Evolutionary conservation across 805 yeast species (phyloP), one percentile per base, ranked within the genome.

Genomic region (Millerozyma miso): DNA sequence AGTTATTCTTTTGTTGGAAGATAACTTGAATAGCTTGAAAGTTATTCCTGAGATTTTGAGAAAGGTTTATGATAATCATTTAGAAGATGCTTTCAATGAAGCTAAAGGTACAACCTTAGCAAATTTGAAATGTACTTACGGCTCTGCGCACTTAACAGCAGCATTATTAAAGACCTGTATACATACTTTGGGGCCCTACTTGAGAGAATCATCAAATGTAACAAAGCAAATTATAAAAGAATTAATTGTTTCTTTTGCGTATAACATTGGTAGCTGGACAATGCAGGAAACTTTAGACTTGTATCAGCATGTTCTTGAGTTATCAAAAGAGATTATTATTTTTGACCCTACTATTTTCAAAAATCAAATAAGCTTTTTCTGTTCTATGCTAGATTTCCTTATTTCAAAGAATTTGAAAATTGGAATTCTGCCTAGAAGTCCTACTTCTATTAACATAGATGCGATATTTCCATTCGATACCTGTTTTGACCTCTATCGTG

Each of bases 1-100:
- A 0, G 57, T 85, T 35, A 61, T 76, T 2, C 63, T 75, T 1
- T 59, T 85, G 10, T 66, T 89, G 23, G 80, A 78, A 32, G 77
- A 75, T 29, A 80, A 82, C 39, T 47, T 77, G 7, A 71, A 77
- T 18, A 77, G 73, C 42, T 53, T 67, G 1, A 47, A 56, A 4
- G 63, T 73, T 12, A 70, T 82, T 1, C 58, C 76, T 2, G 67
- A 67, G 14, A 53, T 82, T 0, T 42, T 70, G 36, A 50, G 46
- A 7, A 50, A 49, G 10, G n/a, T 68, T 2, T 47, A 66, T 60
- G 42, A 54, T 41, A 34, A 61, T 52, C 42, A 62, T 71, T 42
- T 69, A 45, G 46, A 71, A 59, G 58, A 58, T 71, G 20, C 46
- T 61, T 41, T 64, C 61, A 62, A 70, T 53, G 32, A 65, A 60